Evolutionary conservation across 768 basidiomycete genomes (phyloP).

Genomic region (Leccinellum luteum): DNA sequence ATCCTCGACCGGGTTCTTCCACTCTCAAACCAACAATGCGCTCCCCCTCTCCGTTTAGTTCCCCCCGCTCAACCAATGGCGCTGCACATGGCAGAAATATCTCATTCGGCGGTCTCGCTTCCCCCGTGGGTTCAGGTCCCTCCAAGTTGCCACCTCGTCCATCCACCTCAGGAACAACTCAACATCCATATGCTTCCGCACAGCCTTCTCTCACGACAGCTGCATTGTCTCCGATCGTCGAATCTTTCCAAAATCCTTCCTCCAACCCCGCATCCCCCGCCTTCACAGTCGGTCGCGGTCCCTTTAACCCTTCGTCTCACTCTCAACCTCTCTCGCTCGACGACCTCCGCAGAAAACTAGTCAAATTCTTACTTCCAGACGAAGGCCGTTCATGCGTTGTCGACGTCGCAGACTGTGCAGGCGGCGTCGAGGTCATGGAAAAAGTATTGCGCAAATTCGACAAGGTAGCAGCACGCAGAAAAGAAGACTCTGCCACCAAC

Average conservation of each 20-base stretch:
- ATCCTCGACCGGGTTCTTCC: slow-evolving; percentile 55
- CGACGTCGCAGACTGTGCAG: slow-evolving; percentile 75
- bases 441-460: slow-evolving; percentile 89
- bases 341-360: slow-evolving; percentile 76
- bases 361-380: slow-evolving; percentile 86
- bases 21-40: slow-evolving; percentile 41
- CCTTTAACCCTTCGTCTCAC: slow-evolving; percentile 49
- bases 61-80: slow-evolving; percentile 41
- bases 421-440: slow-evolving; percentile 84
- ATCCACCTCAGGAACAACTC: slow-evolving; percentile 39
- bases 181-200: slow-evolving; percentile 61
- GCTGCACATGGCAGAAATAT: slow-evolving; percentile 51
- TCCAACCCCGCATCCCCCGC: slow-evolving; percentile 49
- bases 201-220: slow-evolving; percentile 40
- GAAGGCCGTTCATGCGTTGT: slow-evolving; percentile 76
- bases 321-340: slow-evolving; percentile 56
- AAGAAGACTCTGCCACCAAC: slow-evolving; percentile 40
- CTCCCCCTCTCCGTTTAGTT: slow-evolving; percentile 26
- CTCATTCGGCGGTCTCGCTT: slow-evolving; percentile 46
- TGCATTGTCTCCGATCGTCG: slow-evolving; percentile 72
- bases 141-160: slow-evolving; percentile 46
- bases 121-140: slow-evolving; percentile 35
- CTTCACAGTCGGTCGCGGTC: slow-evolving; percentile 59
- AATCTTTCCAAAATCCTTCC: slow-evolving; percentile 44
- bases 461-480: slow-evolving; percentile 48